Conservation (phyloP, 225 moss, liverwort and hornwort genomes). For the Rhytidiadelphus loreus region DNA sequence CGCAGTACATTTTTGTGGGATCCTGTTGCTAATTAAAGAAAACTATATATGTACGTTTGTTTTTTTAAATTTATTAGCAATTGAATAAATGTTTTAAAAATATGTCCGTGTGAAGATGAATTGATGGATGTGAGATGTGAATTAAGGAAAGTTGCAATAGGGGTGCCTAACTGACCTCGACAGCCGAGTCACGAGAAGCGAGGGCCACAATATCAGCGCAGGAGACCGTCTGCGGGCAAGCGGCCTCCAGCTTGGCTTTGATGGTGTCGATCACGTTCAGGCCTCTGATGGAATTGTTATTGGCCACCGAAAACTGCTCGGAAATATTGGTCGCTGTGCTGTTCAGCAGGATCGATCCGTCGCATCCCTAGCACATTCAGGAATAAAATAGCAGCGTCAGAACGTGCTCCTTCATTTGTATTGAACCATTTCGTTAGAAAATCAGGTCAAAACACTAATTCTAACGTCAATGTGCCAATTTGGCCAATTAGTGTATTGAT, state of each 20-base stretch:
- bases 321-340: fast-evolving
- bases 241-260: conserved; percentile 35
- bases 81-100: too few species aligned
- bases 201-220: conserved; percentile 67
- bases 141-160: background rate
- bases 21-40: background rate
- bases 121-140: too few species aligned
- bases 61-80: too few species aligned
- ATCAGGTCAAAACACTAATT: too few species aligned
- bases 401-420: background rate
- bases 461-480: background rate
- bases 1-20: background rate
- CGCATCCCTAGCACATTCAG: conserved; percentile 44
- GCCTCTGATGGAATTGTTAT: conserved; percentile 21
- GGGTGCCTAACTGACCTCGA: background rate
- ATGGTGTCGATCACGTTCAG: conserved; percentile 40
- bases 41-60: too few species aligned
- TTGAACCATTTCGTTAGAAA: background rate
- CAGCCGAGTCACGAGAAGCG: conserved; percentile 32
- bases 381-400: background rate
- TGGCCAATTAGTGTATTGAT: background rate
- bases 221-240: conserved; percentile 53
- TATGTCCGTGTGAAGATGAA: background rate
- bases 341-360: conserved; percentile 53
- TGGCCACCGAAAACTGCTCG: background rate